Base-by-base conservation (phyloP, 768 basidiomycete species). In the Tulasnella sp. region DNA sequence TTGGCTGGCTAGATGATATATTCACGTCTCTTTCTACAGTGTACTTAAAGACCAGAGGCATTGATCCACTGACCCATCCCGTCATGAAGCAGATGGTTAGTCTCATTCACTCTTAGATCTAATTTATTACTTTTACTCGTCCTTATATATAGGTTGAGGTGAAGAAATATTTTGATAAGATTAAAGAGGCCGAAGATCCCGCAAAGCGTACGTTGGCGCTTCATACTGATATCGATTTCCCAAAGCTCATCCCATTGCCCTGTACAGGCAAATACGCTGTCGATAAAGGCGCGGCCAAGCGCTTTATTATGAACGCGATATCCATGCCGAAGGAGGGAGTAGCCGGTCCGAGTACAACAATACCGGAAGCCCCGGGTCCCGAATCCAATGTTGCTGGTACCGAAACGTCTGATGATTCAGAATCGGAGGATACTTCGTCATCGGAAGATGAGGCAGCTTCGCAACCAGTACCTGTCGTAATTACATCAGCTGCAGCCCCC, bases 131-230 rank as follows among this genome's bases (percentile, higher is more conserved):
- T 19, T 19, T 29, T 55, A 52, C 32, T 19, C 23, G 88, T 8
- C 13, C 21, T 19, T 9, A 4, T n/a, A 44, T 11, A 15, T 53
- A 65, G 88, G 84, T 86, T 63, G 78, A 88, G 67, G 77, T 92
- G 10, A 78, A 81, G 27, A 76, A 81, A 63, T 92, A 93, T 71
- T 92, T 92, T 72, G 81, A 82, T 63, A 93, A 92, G 68, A 85
- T 92, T 55, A 78, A 82, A 61, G 74, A 77, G 21, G 85, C 88
- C 3, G 87, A 92, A 70, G 81, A 83, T 56, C 79, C 83, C 9
- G 76, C 77, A 19, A 72, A 77, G 68, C 78, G 84, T 83, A 58
- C 64, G 80, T 71, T 38, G 9, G 5, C 15, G 24, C 19, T 34
- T 55, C 24, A 26, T 43, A 4, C 3, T 10, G 21, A n/a, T n/a